A percentile compares a stretch with the other conserved stretches of the same genome.
Evolutionary conservation across 2,329 filamentous ascomycete genomes (phyloP).

Genomic region (Monosporascus sp.): DNA sequence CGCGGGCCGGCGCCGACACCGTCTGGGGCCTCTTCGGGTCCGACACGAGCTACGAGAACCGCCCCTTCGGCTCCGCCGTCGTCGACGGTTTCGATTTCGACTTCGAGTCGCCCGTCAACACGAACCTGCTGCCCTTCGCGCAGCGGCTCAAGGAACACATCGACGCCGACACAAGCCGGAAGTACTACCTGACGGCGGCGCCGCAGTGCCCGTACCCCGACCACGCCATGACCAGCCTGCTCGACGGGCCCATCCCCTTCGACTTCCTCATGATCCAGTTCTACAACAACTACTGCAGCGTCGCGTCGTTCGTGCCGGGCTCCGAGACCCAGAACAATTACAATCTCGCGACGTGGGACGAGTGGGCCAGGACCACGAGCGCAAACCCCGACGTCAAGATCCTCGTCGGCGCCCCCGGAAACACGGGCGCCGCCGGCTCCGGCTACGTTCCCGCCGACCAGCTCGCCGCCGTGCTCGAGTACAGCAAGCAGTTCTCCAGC

Average conservation of each 20-base stretch:
- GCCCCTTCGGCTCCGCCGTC: slow-evolving; percentile 61
- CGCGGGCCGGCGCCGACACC: slow-evolving; percentile 51
- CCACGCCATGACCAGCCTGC: slow-evolving; percentile 49
- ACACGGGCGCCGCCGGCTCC: slow-evolving; percentile 47
- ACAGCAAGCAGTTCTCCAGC: slow-evolving; percentile 48
- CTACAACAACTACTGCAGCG: slow-evolving; percentile 65
- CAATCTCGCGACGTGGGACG: slow-evolving; percentile 61
- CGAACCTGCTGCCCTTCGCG: slow-evolving; percentile 58
- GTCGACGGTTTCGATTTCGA: slow-evolving; percentile 77
- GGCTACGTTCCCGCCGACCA: slow-evolving; percentile 54
- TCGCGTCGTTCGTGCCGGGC: slow-evolving; percentile 44
- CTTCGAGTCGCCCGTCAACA: slow-evolving; percentile 52
- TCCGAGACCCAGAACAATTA: slow-evolving; percentile 44
- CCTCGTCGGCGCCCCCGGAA: slow-evolving; percentile 56
- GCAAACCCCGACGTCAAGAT: slow-evolving; percentile 57
- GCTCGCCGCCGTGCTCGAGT: slow-evolving; percentile 41
- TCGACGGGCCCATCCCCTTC: slow-evolving; percentile 48
- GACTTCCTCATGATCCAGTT: slow-evolving; percentile 62
- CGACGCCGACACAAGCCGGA: slow-evolving; percentile 44
- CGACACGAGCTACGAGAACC: slow-evolving; percentile 38
- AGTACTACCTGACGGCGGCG: slow-evolving; percentile 57
- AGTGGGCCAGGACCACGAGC: slow-evolving; percentile 54
- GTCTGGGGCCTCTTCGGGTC: slow-evolving; percentile 71
- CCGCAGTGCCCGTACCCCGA: slow-evolving; percentile 67
- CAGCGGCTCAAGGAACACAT: slow-evolving; percentile 51